Conservation (phyloP, 345 rosid species). For the Corymbia maculata region DNA sequence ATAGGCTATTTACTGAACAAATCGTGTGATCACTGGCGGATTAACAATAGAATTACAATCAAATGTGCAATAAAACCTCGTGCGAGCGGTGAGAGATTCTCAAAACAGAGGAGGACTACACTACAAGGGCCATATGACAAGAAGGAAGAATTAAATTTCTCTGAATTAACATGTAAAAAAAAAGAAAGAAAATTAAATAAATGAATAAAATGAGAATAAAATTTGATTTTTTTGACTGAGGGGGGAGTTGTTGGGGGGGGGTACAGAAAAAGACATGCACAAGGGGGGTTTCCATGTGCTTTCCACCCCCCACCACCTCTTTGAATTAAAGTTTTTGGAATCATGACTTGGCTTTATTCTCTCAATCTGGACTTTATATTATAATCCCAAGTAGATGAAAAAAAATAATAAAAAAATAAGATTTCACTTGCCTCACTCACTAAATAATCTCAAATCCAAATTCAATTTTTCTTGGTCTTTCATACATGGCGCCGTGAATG, state of each 20-base stretch:
- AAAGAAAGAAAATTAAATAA: not conserved
- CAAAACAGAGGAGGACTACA: not conserved
- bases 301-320: conserved; percentile 6
- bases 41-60: not conserved
- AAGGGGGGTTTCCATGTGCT: conserved; percentile 28
- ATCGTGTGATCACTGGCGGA: not conserved
- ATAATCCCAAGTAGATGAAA: not conserved
- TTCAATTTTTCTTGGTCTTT: not conserved
- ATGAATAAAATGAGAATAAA: not conserved
- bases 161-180: not conserved
- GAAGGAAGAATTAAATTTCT: not conserved
- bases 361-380: not conserved
- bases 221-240: not conserved
- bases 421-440: not conserved
- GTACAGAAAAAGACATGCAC: conserved; percentile 5
- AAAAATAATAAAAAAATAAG: not conserved
- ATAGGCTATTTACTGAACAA: not conserved
- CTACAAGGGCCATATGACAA: not conserved
- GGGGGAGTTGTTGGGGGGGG: conserved; percentile 7
- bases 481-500: not conserved
- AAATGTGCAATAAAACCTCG: not conserved
- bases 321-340: conserved; percentile 15
- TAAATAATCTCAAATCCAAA: not conserved
- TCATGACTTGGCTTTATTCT: conserved; percentile 27
- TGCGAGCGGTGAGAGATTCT: not conserved